Percentiles rank a stretch among this genome's conserved stretches.
Evolutionary conservation across 2,329 filamentous ascomycete genomes (phyloP).

Genomic region (Pyricularia pennisetigena): DNA sequence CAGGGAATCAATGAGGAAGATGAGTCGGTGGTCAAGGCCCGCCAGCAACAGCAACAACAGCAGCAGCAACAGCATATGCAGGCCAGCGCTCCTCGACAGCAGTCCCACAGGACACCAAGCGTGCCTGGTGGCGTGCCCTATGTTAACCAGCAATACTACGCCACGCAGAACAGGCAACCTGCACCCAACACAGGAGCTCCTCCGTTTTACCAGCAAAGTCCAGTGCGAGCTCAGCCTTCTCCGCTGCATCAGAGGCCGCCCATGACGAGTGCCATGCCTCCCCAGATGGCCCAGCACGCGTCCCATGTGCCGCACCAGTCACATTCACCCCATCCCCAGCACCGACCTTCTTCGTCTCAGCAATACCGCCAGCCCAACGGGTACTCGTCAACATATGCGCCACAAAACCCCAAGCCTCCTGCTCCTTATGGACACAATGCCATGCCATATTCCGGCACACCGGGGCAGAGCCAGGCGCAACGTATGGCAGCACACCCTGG

Average conservation of each 20-base stretch:
- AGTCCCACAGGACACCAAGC: conserved; percentile 19
- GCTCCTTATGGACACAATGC: conserved; percentile 41
- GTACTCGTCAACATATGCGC: conserved; percentile 33
- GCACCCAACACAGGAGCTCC: conserved; percentile 19
- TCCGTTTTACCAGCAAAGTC: conserved; percentile 34
- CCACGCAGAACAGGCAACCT: conserved; percentile 34
- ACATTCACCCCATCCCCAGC: conserved; percentile 25
- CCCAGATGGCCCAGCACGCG: conserved; percentile 22
- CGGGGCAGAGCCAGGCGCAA: conserved; percentile 25
- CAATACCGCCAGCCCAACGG: conserved; percentile 39
- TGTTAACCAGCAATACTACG: conserved; percentile 36
- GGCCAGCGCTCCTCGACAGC: conserved; percentile 19
- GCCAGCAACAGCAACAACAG: conserved; percentile 12
- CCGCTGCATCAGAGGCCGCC: conserved; percentile 27
- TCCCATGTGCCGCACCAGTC: conserved; percentile 27
- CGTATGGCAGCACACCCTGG: conserved; percentile 26
- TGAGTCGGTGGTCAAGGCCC: conserved; percentile 44
- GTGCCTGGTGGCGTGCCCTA: conserved; percentile 26
- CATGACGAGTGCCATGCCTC: conserved; percentile 22
- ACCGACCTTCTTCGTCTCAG: conserved; percentile 26
- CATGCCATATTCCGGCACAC: conserved; percentile 33
- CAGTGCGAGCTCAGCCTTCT: conserved; percentile 26
- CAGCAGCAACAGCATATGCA: conserved; percentile 11
- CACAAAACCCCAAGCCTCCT: conserved; percentile 41
- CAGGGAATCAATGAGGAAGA: conserved; percentile 79